Conservation (phyloP, 306 rosid genomes). For the Cajanus cajan region DNA sequence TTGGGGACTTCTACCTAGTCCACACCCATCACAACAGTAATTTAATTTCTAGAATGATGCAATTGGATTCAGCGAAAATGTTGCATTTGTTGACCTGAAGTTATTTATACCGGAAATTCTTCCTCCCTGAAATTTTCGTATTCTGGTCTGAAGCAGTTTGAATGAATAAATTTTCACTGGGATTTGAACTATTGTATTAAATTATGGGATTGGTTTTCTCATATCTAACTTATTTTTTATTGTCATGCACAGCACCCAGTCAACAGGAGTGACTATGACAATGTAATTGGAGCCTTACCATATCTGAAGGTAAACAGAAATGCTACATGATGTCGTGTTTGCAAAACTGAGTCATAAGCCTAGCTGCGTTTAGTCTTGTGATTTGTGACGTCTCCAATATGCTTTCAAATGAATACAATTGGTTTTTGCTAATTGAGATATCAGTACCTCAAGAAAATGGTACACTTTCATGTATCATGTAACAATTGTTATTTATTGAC, state of each 20-base stretch:
- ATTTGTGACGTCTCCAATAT: constrained; percentile 16
- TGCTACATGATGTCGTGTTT: constrained; percentile 39
- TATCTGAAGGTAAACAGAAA: constrained; percentile 86
- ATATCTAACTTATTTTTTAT: constrained; percentile 15
- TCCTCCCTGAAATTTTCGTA: neutral
- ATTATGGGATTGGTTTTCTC: constrained; percentile 29
- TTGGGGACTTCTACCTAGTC: neutral
- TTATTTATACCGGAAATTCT: neutral
- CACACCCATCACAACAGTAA: neutral
- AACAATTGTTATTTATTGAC: constrained; percentile 9
- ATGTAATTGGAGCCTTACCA: constrained; percentile 84
- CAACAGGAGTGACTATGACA: constrained; percentile 83
- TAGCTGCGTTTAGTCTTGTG: neutral
- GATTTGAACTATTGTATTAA: neutral
- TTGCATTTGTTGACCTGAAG: neutral
- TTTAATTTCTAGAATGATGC: constrained; percentile 17
- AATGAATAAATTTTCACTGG: neutral
- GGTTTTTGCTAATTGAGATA: constrained; percentile 24
- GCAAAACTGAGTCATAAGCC: constrained; percentile 11
- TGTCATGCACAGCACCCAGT: constrained; percentile 58
- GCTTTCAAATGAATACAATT: constrained; percentile 23
- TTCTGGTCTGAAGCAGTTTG: neutral
- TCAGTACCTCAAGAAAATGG: constrained; percentile 12
- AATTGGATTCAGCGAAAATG: neutral
- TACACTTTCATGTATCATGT: constrained; percentile 1